phyloP scores from a whole-genome alignment of 2,329 filamentous ascomycete species.

The Aspergillus oerlinghausenensis region DNA sequence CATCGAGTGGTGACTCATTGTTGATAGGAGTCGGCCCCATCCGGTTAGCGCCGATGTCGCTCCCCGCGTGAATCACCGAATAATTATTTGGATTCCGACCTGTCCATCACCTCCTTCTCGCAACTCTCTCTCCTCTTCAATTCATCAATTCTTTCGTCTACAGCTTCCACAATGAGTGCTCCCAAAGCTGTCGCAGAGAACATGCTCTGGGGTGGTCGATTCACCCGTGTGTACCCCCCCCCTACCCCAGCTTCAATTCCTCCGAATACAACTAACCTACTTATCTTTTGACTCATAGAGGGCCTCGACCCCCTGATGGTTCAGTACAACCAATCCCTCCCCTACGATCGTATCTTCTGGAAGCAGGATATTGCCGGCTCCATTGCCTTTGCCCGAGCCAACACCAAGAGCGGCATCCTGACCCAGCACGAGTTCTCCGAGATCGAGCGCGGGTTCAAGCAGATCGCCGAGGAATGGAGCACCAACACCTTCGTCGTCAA shows the following conservation, averaged over 20 bases:
- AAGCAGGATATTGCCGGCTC: conserved; percentile 74
- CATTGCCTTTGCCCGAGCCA: conserved; percentile 78
- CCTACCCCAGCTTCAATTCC: conserved; percentile 4
- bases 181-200: conserved; percentile 39
- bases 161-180: conserved; percentile 29
- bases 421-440: conserved; percentile 66
- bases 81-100: neutral
- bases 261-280: conserved; percentile 17
- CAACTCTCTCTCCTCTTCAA: neutral
- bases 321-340: conserved; percentile 76
- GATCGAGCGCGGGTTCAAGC: conserved; percentile 67
- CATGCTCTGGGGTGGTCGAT: conserved; percentile 60
- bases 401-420: conserved; percentile 70
- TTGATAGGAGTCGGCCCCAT: neutral
- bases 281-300: conserved; percentile 46
- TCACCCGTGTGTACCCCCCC: conserved; percentile 46
- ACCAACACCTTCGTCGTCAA: conserved; percentile 34
- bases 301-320: conserved; percentile 81
- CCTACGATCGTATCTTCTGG: conserved; percentile 73
- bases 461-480: conserved; percentile 47
- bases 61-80: neutral
- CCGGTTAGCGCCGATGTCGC: neutral
- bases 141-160: conserved; percentile 4
- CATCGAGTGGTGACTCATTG: neutral
- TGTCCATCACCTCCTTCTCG: neutral